Conservation (phyloP, 805 yeast genomes). For the Allodekkera sacchari region DNA sequence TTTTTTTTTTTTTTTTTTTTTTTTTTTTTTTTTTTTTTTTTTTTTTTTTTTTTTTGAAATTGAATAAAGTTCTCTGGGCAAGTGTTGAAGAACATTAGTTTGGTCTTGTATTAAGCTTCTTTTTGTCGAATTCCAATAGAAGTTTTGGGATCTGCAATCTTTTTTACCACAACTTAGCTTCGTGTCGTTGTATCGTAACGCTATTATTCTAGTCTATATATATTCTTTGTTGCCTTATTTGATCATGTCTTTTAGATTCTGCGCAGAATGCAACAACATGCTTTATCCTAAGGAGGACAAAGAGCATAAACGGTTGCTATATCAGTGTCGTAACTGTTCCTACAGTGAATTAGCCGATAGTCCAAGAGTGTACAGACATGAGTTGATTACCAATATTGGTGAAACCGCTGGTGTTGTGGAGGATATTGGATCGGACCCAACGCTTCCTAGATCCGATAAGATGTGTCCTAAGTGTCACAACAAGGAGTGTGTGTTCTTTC, state of each 20-base stretch:
- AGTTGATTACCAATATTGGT: conserved; percentile 82
- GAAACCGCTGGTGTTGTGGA: conserved; percentile 97
- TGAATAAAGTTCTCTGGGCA: too few relatives aligned
- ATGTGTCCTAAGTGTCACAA: conserved; percentile 87
- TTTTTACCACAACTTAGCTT: background rate
- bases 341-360: conserved; percentile 88
- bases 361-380: conserved; percentile 86
- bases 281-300: conserved; percentile 94
- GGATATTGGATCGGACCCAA: conserved; percentile 95
- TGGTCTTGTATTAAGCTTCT: too few relatives aligned
- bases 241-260: conserved; percentile 72
- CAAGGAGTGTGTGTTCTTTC: conserved; percentile 92
- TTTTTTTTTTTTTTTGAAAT: background rate
- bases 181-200: too few relatives aligned
- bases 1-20: too few relatives aligned
- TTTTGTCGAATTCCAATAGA: too few relatives aligned
- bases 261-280: conserved; percentile 97
- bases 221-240: too few relatives aligned
- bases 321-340: conserved; percentile 90
- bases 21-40: too few relatives aligned
- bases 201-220: too few relatives aligned
- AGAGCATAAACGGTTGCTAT: conserved; percentile 63
- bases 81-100: too few relatives aligned
- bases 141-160: too few relatives aligned
- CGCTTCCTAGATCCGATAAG: conserved; percentile 90